phyloP scores from a whole-genome alignment of 495 filamentous ascomycete species.

The Pseudomonodictys pantanalensis region DNA sequence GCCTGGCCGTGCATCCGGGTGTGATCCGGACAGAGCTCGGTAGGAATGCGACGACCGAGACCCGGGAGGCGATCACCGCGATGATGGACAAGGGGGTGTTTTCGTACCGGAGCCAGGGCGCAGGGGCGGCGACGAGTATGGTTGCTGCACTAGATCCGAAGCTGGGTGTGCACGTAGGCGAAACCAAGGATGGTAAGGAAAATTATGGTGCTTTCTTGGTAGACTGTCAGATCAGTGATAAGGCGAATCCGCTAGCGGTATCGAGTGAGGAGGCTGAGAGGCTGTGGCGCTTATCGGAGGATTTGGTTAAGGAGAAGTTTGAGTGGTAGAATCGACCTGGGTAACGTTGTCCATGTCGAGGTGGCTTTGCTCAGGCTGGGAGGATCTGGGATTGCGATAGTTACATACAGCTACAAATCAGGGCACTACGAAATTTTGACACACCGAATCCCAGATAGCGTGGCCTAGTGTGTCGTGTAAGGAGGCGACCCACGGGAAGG shows the following conservation, averaged over 20 bases:
- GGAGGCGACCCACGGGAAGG: too few relatives aligned
- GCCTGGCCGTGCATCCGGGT: conserved; percentile 43
- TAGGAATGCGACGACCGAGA: conserved; percentile 21
- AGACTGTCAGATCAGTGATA: conserved; percentile 45
- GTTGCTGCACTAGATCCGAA: conserved; percentile 50
- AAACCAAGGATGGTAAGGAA: conserved; percentile 34
- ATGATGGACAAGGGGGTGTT: background rate
- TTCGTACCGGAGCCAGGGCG: conserved; percentile 32
- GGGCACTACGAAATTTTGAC: too few relatives aligned
- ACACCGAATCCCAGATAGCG: too few relatives aligned
- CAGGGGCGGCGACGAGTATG: conserved; percentile 45
- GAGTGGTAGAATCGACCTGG: too few relatives aligned
- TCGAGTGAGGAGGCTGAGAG: conserved; percentile 47
- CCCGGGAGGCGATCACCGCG: background rate
- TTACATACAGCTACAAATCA: too few relatives aligned
- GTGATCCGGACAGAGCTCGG: conserved; percentile 44
- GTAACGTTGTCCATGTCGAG: too few relatives aligned
- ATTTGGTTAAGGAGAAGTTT: conserved; percentile 42
- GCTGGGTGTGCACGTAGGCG: conserved; percentile 33
- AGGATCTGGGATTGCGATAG: too few relatives aligned
- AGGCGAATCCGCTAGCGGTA: conserved; percentile 29
- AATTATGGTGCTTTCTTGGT: conserved; percentile 45
- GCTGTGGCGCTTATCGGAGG: background rate
- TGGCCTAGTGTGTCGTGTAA: too few relatives aligned
- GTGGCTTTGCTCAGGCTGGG: too few relatives aligned